Evolutionary conservation across 2,329 filamentous ascomycete genomes (phyloP), one percentile per base, ranked within the genome.

Genomic region (Aspergillus aculeatinus): DNA sequence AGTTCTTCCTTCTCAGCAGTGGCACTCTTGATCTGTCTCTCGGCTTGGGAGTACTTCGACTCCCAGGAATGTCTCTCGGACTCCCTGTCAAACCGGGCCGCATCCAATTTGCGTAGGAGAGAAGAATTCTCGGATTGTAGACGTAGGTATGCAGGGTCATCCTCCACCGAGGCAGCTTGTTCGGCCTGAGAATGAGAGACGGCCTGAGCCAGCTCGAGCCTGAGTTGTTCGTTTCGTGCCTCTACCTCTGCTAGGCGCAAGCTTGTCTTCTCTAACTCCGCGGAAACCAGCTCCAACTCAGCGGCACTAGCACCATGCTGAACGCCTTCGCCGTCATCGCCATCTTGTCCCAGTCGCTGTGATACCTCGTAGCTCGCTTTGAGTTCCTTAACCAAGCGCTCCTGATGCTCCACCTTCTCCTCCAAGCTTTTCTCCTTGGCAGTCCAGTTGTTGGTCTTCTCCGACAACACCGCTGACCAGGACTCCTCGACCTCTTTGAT

Each of bases 301-400:
- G 94, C 95, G 68, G 87, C 91, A 4, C 90, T 90, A 55, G 95
- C 90, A 59, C 88, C 85, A 33, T 83, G 85, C 27, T 84, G 82
- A 29, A 81, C 81, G 19, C 85, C 84, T 21, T 89, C 87, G 23
- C 88, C 86, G 10, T 79, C 79, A 55, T 86, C 85, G 35, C 89
- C 89, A 14, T 87, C 86, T 66, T 88, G 89, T 55, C 89, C 93
- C 54, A 99, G 81, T 54, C 95, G 86, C 74, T 98, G 93, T 50
- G 91, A 95, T 57, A 99, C 95, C 76, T 99, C 95, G 72, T 97
- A 97, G 79, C 88, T 97, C 27, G 95, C 95, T 78, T 97, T 98
- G 72, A 98, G 87, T 75, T 99, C 96, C 71, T 90, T 96, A 67
- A 99, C 78, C 44, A 99, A 79, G 6, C 92, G 87, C 52, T 99